Evolutionary conservation across 768 basidiomycete species (phyloP).

Genomic region (Pleurotus djamor): DNA sequence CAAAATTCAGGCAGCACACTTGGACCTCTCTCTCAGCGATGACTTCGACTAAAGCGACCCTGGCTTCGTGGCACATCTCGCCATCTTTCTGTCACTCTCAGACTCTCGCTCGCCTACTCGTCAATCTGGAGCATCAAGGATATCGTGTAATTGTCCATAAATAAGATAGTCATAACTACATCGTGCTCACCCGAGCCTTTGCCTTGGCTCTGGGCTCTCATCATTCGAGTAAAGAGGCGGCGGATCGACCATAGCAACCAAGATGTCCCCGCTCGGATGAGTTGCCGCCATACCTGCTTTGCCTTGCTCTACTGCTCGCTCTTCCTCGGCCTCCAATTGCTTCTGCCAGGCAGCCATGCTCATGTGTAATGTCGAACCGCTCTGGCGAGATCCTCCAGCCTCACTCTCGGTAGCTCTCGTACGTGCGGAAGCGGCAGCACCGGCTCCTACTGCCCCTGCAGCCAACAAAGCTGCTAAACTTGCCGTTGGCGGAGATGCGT

Average conservation of each 20-base stretch:
- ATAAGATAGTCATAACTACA: no score
- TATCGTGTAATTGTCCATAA: neutral
- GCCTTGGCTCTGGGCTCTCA: neutral
- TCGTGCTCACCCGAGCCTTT: no score
- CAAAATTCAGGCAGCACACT: neutral
- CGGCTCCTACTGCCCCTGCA: neutral
- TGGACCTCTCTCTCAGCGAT: neutral
- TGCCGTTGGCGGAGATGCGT: neutral
- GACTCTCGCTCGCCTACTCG: no score
- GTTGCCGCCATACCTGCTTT: neutral
- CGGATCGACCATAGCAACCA: constrained; percentile 10
- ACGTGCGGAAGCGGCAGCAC: neutral
- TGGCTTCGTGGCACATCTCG: no score
- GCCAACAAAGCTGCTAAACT: neutral
- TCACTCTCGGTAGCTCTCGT: neutral
- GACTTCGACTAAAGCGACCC: no score
- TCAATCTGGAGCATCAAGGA: no score
- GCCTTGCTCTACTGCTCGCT: constrained; percentile 1
- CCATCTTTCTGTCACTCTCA: no score
- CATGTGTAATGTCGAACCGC: neutral
- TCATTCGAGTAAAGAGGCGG: constrained; percentile 8
- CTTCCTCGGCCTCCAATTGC: constrained; percentile 5
- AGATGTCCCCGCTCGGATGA: constrained; percentile 8
- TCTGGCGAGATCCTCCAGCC: neutral
- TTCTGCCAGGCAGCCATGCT: constrained; percentile 9